phyloP scores from a whole-genome alignment of 2,329 filamentous ascomycete species.

The Berkeleyomyces basicola region DNA sequence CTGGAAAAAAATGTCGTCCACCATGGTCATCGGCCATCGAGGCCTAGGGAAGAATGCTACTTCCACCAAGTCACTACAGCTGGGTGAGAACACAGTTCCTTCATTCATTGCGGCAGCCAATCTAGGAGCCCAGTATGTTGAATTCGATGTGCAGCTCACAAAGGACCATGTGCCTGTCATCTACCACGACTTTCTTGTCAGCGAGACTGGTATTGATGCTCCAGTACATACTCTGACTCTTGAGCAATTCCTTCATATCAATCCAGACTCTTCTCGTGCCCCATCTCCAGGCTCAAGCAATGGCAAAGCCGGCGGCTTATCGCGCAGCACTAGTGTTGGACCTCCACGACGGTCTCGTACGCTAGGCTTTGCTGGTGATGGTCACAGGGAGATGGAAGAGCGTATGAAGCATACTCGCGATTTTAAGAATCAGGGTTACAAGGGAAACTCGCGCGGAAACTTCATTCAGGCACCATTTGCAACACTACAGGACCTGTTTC shows the following conservation, averaged over 20 bases:
- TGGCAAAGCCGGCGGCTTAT: slow-evolving; percentile 5
- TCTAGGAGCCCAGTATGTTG: slow-evolving; percentile 60
- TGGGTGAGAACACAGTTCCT: slow-evolving; percentile 89
- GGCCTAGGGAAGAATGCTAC: slow-evolving; percentile 82
- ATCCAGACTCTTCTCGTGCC: slow-evolving; percentile 28
- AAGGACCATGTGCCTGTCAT: slow-evolving; percentile 97
- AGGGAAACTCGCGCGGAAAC: slow-evolving; percentile 82
- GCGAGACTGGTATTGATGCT: slow-evolving; percentile 91
- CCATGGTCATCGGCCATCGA: slow-evolving; percentile 60
- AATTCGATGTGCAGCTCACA: slow-evolving; percentile 88
- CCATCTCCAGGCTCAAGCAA: neutral
- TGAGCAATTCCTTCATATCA: slow-evolving; percentile 88
- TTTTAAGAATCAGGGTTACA: slow-evolving; percentile 89
- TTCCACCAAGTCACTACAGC: slow-evolving; percentile 70
- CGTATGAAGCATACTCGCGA: slow-evolving; percentile 95
- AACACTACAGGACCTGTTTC: slow-evolving; percentile 85
- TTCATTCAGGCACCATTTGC: slow-evolving; percentile 95
- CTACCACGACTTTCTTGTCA: slow-evolving; percentile 96
- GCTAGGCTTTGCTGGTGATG: slow-evolving; percentile 32
- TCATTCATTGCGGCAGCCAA: slow-evolving; percentile 96
- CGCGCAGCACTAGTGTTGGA: slow-evolving; percentile 25
- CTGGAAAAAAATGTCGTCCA: slow-evolving; percentile 82
- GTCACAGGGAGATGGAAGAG: slow-evolving; percentile 39
- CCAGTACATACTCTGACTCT: slow-evolving; percentile 89
- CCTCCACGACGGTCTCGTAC: slow-evolving; percentile 34